Evolutionary conservation across 1,284 basidiomycete species (phyloP).

Genomic region (Rhodotorula sp.): DNA sequence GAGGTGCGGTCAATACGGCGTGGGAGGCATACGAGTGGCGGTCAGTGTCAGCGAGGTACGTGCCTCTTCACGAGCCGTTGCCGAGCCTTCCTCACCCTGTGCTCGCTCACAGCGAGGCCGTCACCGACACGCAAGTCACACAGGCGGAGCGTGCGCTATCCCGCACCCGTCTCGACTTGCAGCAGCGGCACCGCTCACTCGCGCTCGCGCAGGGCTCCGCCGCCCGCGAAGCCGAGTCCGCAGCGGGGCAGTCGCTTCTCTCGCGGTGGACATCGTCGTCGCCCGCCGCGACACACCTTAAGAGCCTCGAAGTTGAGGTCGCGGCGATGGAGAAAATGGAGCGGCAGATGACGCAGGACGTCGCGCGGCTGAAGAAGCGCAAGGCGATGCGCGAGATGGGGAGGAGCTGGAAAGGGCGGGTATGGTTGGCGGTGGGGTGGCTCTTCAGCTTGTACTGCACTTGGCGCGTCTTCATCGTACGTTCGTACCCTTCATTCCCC

Average conservation of each 20-base stretch:
- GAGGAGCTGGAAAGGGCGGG: conserved; percentile 48
- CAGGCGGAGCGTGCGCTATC: conserved; percentile 45
- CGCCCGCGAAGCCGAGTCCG: conserved; percentile 32
- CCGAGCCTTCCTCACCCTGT: background rate
- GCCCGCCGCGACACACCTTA: conserved; percentile 45
- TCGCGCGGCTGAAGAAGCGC: conserved; percentile 47
- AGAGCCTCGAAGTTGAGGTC: conserved; percentile 51
- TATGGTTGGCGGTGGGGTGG: conserved; percentile 50
- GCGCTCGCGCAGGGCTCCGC: conserved; percentile 32
- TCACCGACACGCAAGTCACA: conserved; percentile 46
- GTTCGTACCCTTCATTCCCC: background rate
- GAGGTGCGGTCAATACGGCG: conserved; percentile 52
- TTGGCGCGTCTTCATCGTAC: conserved; percentile 46
- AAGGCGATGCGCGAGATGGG: conserved; percentile 49
- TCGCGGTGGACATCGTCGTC: conserved; percentile 32
- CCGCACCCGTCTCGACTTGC: conserved; percentile 45
- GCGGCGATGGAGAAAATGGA: conserved; percentile 52
- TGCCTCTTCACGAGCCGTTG: no score
- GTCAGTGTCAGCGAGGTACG: conserved; percentile 44
- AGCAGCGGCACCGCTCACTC: conserved; percentile 33
- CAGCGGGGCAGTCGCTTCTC: conserved; percentile 33
- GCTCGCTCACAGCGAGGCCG: conserved; percentile 36
- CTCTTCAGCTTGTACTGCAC: conserved; percentile 53
- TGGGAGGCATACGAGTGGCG: conserved; percentile 54
- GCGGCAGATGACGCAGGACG: conserved; percentile 51